Percentiles rank a stretch among this genome's conserved stretches.
phyloP scores from a whole-genome alignment of 257 asterid species.

The Nicotiana tomentosiformis region DNA sequence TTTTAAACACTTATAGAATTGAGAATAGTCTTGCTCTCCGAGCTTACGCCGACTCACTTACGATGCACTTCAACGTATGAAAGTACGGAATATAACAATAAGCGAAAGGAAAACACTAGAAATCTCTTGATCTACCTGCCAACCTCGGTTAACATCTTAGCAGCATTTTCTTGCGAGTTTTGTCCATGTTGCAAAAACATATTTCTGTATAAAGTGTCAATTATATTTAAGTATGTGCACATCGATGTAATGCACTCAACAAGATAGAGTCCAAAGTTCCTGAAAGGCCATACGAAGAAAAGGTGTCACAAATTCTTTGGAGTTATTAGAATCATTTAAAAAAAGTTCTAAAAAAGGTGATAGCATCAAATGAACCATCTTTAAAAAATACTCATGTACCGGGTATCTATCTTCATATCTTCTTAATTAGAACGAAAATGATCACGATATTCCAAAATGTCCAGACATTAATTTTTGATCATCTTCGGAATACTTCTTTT shows the following conservation, averaged over 20 bases:
- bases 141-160: slow-evolving; percentile 66
- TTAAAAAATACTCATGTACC: slow-evolving; percentile 56
- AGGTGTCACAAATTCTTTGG: slow-evolving; percentile 32
- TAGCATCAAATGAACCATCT: slow-evolving; percentile 45
- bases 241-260: slow-evolving; percentile 36
- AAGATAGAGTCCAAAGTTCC: slow-evolving; percentile 78
- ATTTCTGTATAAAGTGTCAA: slow-evolving; percentile 9
- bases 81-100: background rate
- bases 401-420: slow-evolving; percentile 64
- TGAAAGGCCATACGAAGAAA: slow-evolving; percentile 27
- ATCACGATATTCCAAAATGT: background rate
- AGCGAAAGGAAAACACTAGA: background rate
- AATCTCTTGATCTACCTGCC: slow-evolving; percentile 40
- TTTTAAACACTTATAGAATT: too few species aligned
- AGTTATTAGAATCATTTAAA: slow-evolving; percentile 9
- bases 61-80: too few species aligned
- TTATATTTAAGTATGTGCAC: slow-evolving; percentile 7
- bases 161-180: slow-evolving; percentile 55
- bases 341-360: slow-evolving; percentile 14
- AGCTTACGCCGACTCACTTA: too few species aligned
- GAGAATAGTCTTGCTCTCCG: too few species aligned
- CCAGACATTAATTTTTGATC: too few species aligned
- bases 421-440: slow-evolving; percentile 24
- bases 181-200: slow-evolving; percentile 49
- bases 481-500: slow-evolving; percentile 36